phyloP scores from a whole-genome alignment of 225 moss, liverwort and hornwort genomes.

The Bryoerythrophyllum caledonicum region DNA sequence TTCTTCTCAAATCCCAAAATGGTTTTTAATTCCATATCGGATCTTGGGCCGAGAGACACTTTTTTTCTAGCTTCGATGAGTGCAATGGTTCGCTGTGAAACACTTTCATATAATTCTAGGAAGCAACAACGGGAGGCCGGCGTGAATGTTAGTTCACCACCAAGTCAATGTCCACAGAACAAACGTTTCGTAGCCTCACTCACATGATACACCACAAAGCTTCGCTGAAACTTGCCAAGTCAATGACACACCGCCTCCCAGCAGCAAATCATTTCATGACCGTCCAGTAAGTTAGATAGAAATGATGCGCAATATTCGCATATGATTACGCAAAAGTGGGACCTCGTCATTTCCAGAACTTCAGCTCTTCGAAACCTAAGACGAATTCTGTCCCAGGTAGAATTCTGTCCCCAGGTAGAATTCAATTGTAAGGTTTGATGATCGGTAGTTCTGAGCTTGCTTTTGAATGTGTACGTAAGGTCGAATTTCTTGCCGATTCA shows the following conservation, averaged over 20 bases:
- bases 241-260: slow-evolving; percentile 11
- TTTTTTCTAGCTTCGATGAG: not conserved
- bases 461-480: not conserved
- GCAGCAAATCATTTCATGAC: not conserved
- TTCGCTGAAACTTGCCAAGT: not conserved
- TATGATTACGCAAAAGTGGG: too few relatives aligned
- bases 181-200: not conserved
- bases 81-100: not conserved
- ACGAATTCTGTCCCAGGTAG: too few relatives aligned
- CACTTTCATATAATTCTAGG: not conserved
- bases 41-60: not conserved
- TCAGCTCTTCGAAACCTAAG: too few relatives aligned
- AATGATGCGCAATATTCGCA: not conserved
- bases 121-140: not conserved
- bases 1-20: not conserved
- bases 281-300: not conserved
- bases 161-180: too few relatives aligned
- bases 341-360: not conserved
- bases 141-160: too few relatives aligned
- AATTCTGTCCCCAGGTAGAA: not conserved
- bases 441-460: not conserved
- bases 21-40: not conserved
- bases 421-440: not conserved
- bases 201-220: not conserved
- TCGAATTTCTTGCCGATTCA: too few relatives aligned